phyloP scores from a whole-genome alignment of 2,329 filamentous ascomycete genomes.

The Phyllosticta citriasiana region DNA sequence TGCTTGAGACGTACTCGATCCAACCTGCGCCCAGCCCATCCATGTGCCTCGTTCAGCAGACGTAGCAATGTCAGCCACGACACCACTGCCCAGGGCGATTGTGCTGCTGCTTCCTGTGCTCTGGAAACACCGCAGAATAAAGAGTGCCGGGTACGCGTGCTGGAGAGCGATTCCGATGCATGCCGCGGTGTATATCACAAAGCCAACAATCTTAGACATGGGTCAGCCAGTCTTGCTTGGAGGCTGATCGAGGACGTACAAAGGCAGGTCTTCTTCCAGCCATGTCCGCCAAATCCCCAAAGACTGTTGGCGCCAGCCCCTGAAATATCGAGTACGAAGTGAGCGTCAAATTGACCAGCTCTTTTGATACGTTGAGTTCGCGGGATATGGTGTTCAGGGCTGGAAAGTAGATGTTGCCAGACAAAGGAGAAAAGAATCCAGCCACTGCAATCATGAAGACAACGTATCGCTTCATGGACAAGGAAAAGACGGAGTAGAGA shows the following conservation, averaged over 20 bases:
- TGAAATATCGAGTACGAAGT: slow-evolving; percentile 40
- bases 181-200: slow-evolving; percentile 23
- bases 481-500: slow-evolving; percentile 15
- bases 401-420: slow-evolving; percentile 24
- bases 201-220: slow-evolving; percentile 24
- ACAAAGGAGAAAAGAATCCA: slow-evolving; percentile 42
- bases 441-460: slow-evolving; percentile 41
- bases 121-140: slow-evolving; percentile 27
- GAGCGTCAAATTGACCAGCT: slow-evolving; percentile 26
- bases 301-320: slow-evolving; percentile 42
- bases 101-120: slow-evolving; percentile 31
- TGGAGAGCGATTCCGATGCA: slow-evolving; percentile 27
- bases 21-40: slow-evolving; percentile 28
- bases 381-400: slow-evolving; percentile 16
- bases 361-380: slow-evolving; percentile 28
- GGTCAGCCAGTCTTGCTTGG: background rate
- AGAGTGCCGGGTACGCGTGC: slow-evolving; percentile 22
- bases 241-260: background rate
- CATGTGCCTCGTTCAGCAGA: slow-evolving; percentile 32
- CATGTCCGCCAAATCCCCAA: slow-evolving; percentile 42
- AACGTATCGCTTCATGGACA: slow-evolving; percentile 34
- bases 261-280: slow-evolving; percentile 43
- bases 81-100: slow-evolving; percentile 30
- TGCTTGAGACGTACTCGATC: background rate
- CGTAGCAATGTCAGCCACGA: slow-evolving; percentile 33